Conservation (phyloP, 768 basidiomycete species). For the Lactifluus echinatus region DNA sequence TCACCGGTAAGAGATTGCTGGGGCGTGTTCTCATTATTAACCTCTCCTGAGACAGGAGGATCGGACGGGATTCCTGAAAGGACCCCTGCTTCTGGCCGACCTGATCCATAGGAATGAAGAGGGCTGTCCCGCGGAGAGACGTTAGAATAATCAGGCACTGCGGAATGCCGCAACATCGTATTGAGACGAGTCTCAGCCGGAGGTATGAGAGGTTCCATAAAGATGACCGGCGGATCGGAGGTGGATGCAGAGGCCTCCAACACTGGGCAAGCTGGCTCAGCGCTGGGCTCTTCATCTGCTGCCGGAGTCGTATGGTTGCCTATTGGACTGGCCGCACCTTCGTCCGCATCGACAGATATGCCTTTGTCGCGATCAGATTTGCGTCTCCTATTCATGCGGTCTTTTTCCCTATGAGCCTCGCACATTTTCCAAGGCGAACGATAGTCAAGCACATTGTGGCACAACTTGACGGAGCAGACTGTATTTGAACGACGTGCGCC, state of each 20-base stretch:
- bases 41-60: not conserved
- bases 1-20: not conserved
- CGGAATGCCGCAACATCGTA: not conserved
- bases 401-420: slow-evolving; percentile 35
- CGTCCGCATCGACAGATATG: not conserved
- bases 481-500: slow-evolving; percentile 30
- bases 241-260: not conserved
- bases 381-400: slow-evolving; percentile 27
- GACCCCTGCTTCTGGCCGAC: not conserved
- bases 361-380: slow-evolving; percentile 24
- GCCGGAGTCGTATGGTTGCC: not conserved
- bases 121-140: not conserved
- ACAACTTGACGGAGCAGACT: slow-evolving; percentile 33
- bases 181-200: not conserved
- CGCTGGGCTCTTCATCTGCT: not conserved
- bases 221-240: slow-evolving; percentile 2
- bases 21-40: not conserved
- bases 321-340: not conserved
- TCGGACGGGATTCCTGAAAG: not conserved
- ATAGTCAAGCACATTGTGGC: slow-evolving; percentile 37
- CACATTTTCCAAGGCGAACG: slow-evolving; percentile 42
- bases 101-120: slow-evolving; percentile 1
- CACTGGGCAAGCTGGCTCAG: not conserved
- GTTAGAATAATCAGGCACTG: not conserved
- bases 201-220: slow-evolving; percentile 19